phyloP scores from a whole-genome alignment of 2,329 filamentous ascomycete species.

The Ramichloridium luteum region DNA sequence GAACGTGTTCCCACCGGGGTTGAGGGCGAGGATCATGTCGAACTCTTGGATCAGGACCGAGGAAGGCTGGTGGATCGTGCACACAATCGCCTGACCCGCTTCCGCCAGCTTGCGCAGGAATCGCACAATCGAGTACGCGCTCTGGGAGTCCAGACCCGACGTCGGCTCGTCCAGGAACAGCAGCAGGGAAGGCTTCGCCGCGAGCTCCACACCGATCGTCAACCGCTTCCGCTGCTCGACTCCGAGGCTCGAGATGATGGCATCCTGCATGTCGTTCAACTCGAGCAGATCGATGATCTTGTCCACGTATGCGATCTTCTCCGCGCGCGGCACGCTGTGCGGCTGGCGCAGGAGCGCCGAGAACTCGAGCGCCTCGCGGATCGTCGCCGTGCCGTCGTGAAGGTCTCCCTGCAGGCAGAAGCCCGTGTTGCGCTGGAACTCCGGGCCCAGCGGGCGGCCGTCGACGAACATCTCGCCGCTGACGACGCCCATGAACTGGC shows the following conservation, averaged over 20 bases:
- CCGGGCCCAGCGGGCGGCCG: conserved; percentile 46
- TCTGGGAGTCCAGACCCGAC: conserved; percentile 56
- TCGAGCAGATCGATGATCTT: conserved; percentile 55
- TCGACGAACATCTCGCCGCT: conserved; percentile 62
- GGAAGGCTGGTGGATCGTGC: conserved; percentile 62
- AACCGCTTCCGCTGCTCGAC: conserved; percentile 61
- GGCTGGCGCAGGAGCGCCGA: conserved; percentile 54
- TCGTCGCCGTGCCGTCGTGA: conserved; percentile 54
- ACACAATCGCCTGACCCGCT: conserved; percentile 59
- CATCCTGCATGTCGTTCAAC: conserved; percentile 53
- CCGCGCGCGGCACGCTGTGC: conserved; percentile 38
- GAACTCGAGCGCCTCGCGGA: conserved; percentile 57
- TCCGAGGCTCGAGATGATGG: conserved; percentile 50
- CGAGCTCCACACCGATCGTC: conserved; percentile 62
- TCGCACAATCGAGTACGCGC: conserved; percentile 54
- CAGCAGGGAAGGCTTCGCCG: conserved; percentile 54
- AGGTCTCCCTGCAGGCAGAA: conserved; percentile 64
- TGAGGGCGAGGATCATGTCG: conserved; percentile 59
- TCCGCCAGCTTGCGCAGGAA: conserved; percentile 56
- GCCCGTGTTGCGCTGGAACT: conserved; percentile 58
- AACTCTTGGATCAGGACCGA: conserved; percentile 59
- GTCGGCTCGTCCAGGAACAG: conserved; percentile 65
- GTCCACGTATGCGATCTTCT: conserved; percentile 56
- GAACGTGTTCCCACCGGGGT: conserved; percentile 56
- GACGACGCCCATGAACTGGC: conserved; percentile 53